Percentiles rank a stretch among this genome's conserved stretches.
Conservation (phyloP, 768 basidiomycete species). For the Neoboletus subvelutipes region DNA sequence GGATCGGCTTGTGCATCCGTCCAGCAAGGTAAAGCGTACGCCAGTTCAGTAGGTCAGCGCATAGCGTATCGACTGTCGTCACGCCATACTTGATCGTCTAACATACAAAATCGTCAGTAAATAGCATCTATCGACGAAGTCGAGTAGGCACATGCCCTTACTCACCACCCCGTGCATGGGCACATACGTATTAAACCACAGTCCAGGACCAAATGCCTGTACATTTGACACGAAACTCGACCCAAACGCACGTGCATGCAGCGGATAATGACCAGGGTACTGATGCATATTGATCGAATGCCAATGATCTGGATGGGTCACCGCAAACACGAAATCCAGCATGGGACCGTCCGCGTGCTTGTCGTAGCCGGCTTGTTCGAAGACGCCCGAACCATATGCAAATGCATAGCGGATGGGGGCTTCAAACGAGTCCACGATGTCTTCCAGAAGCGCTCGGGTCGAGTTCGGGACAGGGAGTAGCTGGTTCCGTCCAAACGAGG, state of each 20-base stretch:
- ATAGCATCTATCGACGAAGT: too few relatives aligned
- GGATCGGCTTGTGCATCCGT: conserved; percentile 95
- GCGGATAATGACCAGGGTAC: conserved; percentile 86
- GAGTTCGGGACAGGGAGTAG: conserved; percentile 76
- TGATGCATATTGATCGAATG: conserved; percentile 95
- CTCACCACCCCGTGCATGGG: conserved; percentile 82
- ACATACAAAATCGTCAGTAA: neutral
- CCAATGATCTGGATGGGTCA: conserved; percentile 90
- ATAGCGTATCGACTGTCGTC: conserved; percentile 86
- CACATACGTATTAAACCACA: conserved; percentile 96
- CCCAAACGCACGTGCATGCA: conserved; percentile 83
- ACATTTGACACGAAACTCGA: conserved; percentile 77
- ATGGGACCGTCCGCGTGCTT: conserved; percentile 55
- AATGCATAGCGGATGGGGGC: conserved; percentile 96
- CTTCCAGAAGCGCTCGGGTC: conserved; percentile 76
- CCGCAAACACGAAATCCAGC: conserved; percentile 97
- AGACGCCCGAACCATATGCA: conserved; percentile 96
- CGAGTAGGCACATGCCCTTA: conserved; percentile 18
- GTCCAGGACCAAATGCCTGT: conserved; percentile 75
- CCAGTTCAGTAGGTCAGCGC: conserved; percentile 91
- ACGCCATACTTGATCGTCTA: conserved; percentile 97
- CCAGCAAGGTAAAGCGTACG: conserved; percentile 90
- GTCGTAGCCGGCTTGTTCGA: conserved; percentile 83
- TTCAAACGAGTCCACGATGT: conserved; percentile 76
- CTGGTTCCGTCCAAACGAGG: conserved; percentile 79